Percentiles rank a stretch among this genome's conserved stretches.
These are phyloP conservation scores for Pseudogymnoascus pannorum DNA, from an alignment of 2,329 filamentous ascomycete genomes.

Conservation along the genomic window DNA sequence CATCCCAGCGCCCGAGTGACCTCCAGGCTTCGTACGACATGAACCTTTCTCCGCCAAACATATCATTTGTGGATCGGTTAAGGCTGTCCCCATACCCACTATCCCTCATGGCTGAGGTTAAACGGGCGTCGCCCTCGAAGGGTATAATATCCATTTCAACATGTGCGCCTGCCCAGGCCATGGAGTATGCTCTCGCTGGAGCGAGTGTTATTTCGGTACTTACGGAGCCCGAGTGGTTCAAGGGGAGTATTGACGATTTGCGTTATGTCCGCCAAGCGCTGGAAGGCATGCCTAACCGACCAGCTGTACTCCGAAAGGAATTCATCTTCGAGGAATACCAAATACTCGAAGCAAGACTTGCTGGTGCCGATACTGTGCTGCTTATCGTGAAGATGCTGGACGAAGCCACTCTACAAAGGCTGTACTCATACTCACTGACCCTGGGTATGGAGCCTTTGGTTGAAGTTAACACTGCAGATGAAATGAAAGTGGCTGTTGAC, in stretches of 20 bases:
- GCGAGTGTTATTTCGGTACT: conserved; percentile 98
- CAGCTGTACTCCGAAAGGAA: conserved; percentile 87
- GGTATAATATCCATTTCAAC: conserved; percentile 84
- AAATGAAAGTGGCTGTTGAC: conserved; percentile 82
- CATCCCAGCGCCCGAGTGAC: conserved; percentile 75
- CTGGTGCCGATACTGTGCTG: conserved; percentile 88
- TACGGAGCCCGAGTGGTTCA: conserved; percentile 98
- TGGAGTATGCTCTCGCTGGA: conserved; percentile 84
- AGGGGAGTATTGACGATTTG: conserved; percentile 91
- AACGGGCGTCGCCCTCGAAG: conserved; percentile 92
- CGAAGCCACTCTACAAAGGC: conserved; percentile 58
- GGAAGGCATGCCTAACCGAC: conserved; percentile 85
- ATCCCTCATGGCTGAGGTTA: conserved; percentile 96
- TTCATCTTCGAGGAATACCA: conserved; percentile 99
- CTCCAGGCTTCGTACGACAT: conserved; percentile 82
- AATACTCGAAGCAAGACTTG: conserved; percentile 86
- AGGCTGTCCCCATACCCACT: conserved; percentile 78
- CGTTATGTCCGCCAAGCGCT: conserved; percentile 79
- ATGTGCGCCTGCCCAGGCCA: conserved; percentile 82
- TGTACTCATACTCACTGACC: conserved; percentile 84
- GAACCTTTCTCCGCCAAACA: conserved; percentile 73
- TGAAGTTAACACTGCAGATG: conserved; percentile 88
- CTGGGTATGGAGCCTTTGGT: conserved; percentile 97
- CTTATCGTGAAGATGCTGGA: conserved; percentile 98
- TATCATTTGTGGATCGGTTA: conserved; percentile 72